Evolutionary conservation across 306 rosid genomes (phyloP).

Genomic region (Coriaria nepalensis): DNA sequence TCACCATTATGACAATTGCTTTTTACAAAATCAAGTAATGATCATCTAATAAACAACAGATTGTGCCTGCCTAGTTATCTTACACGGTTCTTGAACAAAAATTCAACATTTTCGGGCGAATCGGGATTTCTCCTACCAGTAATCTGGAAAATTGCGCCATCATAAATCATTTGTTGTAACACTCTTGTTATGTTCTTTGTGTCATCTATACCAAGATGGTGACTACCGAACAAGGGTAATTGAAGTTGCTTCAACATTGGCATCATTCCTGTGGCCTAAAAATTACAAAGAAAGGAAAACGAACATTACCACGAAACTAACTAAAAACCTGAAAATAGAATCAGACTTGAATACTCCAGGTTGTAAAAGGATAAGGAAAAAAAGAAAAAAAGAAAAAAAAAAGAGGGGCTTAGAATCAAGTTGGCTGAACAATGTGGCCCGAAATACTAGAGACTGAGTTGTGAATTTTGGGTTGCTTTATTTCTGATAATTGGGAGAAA

Average conservation of each 20-base stretch:
- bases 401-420: too few relatives aligned
- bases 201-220: constrained; percentile 96
- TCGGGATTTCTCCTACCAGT: constrained; percentile 54
- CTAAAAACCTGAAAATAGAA: too few relatives aligned
- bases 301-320: too few relatives aligned
- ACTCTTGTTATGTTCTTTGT: constrained; percentile 76
- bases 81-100: constrained; percentile 65
- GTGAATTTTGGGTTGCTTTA: too few relatives aligned
- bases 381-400: too few relatives aligned
- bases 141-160: constrained; percentile 61
- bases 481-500: not conserved
- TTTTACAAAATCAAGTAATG: too few relatives aligned
- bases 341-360: too few relatives aligned
- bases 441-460: too few relatives aligned
- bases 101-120: constrained; percentile 43
- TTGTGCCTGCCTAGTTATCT: constrained; percentile 15
- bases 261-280: constrained; percentile 87
- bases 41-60: not conserved
- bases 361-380: too few relatives aligned
- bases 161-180: constrained; percentile 61
- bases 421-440: too few relatives aligned
- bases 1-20: too few relatives aligned
- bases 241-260: constrained; percentile 79
- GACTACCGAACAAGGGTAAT: constrained; percentile 68
- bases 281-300: constrained; percentile 17